These are phyloP conservation scores for Cephalotrichum gorgonifer DNA, from an alignment of 2,329 filamentous ascomycete species.

Conservation along the genomic window DNA sequence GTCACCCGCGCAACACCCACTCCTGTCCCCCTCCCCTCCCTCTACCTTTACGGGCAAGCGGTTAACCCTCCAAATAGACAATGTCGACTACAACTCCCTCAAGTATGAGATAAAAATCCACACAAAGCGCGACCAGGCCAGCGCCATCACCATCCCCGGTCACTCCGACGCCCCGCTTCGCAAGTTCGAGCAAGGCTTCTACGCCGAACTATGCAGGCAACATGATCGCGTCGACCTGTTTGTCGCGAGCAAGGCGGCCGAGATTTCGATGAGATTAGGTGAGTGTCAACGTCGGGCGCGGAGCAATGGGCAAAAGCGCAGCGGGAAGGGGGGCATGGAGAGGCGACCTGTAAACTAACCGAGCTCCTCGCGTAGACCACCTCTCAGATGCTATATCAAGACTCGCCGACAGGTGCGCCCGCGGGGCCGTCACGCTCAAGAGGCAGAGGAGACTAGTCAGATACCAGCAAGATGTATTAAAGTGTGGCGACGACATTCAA, in stretches of 20 bases:
- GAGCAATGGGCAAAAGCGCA: not conserved
- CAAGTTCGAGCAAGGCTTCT: conserved; percentile 64
- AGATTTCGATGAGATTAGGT: conserved; percentile 63
- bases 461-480: conserved; percentile 39
- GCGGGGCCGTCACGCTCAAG: conserved; percentile 22
- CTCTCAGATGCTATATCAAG: conserved; percentile 36
- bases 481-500: conserved; percentile 61
- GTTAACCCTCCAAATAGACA: conserved; percentile 48
- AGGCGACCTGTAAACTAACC: not conserved
- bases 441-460: conserved; percentile 41
- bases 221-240: conserved; percentile 72
- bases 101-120: conserved; percentile 77
- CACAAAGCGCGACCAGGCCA: conserved; percentile 60
- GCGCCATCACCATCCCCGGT: conserved; percentile 65
- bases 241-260: conserved; percentile 68
- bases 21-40: too few species aligned
- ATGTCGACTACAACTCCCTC: conserved; percentile 81
- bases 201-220: conserved; percentile 58
- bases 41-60: not conserved
- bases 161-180: conserved; percentile 47
- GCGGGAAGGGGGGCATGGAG: not conserved
- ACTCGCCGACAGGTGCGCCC: conserved; percentile 31
- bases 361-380: conserved; percentile 26
- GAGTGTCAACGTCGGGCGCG: conserved; percentile 15
- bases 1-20: not conserved